Base-by-base conservation (phyloP, 139 green algal genomes). In the Coelastrella sp. region DNA sequence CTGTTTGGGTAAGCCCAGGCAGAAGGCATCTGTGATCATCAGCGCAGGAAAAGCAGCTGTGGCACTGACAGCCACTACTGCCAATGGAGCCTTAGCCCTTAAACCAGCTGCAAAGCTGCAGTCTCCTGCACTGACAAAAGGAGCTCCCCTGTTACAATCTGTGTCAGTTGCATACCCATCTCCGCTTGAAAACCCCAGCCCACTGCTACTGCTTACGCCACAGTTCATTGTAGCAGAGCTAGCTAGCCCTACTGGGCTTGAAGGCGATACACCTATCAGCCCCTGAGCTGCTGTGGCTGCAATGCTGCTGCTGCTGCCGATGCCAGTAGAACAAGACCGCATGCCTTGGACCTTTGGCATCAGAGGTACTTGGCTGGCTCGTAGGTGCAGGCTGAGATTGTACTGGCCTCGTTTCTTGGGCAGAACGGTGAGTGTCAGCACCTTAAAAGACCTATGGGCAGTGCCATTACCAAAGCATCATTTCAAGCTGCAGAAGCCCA, bases 341-440 rank as follows among this genome's bases (percentile, higher is more conserved):
- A 57, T 25, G 57, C 70, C 70, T 73, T 35, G 5, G 6, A 24
- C 15, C 49, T 68, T 57, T 6, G 85, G 57, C 58, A 76, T 73
- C 85, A 35, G 85, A 15, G 8, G 22, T 60, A 25, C 22, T 22
- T 49, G 72, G 85, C 73, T 65, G 58, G 56, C 85, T 7, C n/a
- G 49, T 10, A 90, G 12, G 58, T 85, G 85, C 22, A 96, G 80
- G 89, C 93, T 89, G 24, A 96, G 82, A 15, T 20, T 86, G 90
- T 96, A 96, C 66, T 81, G 82, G 74, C 94, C 93, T 58, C 94
- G 93, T 63, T 89, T 91, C n/a, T 82, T 84, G 11, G 94, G 94
- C 72, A 94, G 93, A 65, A 96, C 87, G 11, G 93, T 95, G 8
- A 96, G 66, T 6, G 87, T 94, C 8, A 95, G 73, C 6, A 91